phyloP scores from a whole-genome alignment of 257 asterid species.

The Gentiana macrophylla region DNA sequence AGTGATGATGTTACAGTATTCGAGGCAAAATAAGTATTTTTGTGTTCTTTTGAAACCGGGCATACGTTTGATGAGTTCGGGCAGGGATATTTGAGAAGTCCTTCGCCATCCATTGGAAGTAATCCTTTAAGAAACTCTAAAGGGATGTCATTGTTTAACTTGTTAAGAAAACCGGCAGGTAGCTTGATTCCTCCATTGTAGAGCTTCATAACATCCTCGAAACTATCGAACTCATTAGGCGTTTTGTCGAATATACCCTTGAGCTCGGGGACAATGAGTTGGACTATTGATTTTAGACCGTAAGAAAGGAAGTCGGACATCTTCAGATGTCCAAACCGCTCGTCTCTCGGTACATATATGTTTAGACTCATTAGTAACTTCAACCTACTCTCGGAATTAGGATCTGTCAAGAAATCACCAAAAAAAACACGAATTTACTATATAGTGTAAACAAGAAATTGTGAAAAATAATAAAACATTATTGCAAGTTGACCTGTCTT shows the following conservation, averaged over 20 bases:
- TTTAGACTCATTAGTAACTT: constrained; percentile 35
- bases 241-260: constrained; percentile 37
- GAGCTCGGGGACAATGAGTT: constrained; percentile 49
- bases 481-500: constrained; percentile 23
- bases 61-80: constrained; percentile 56
- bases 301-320: constrained; percentile 63
- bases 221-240: constrained; percentile 52
- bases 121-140: constrained; percentile 44
- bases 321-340: constrained; percentile 62
- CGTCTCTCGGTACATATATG: constrained; percentile 76
- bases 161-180: constrained; percentile 23
- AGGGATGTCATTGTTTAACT: constrained; percentile 34
- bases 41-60: no score
- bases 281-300: constrained; percentile 46
- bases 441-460: not conserved
- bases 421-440: no score
- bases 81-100: constrained; percentile 44
- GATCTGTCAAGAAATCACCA: constrained; percentile 26
- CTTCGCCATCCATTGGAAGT: constrained; percentile 52
- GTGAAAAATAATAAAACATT: no score
- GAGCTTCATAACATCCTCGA: constrained; percentile 50
- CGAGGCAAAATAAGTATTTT: not conserved
- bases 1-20: not conserved
- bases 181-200: constrained; percentile 37
- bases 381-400: constrained; percentile 48